Conservation (phyloP, 2,329 filamentous ascomycete species). For the Beauveria caledonica region DNA sequence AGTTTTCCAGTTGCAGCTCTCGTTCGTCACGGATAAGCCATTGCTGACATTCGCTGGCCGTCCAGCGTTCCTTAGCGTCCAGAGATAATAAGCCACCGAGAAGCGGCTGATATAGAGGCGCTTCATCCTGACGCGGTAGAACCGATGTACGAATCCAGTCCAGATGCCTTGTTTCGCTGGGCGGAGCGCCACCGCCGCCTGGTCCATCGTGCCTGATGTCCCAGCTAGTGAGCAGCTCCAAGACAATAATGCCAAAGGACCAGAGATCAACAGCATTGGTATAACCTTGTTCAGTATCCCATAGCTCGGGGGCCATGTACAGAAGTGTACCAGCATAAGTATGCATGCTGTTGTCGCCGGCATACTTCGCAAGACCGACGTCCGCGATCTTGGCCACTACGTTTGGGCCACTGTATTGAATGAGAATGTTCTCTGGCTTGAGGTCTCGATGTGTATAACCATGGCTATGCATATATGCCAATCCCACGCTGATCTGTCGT, state of each 20-base stretch:
- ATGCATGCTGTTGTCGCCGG: background rate
- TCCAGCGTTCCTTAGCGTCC: too few species aligned
- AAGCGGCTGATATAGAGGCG: too few species aligned
- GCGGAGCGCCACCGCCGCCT: background rate
- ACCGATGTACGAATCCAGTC: background rate
- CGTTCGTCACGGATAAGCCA: too few species aligned
- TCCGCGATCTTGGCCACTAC: background rate
- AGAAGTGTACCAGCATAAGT: background rate
- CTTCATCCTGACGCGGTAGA: background rate
- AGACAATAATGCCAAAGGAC: background rate
- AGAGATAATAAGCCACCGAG: too few species aligned
- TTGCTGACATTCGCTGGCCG: too few species aligned
- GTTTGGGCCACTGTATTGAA: background rate
- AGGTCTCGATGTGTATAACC: background rate
- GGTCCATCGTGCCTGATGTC: background rate
- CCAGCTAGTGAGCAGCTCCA: background rate
- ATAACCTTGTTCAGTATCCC: background rate
- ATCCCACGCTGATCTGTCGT: background rate
- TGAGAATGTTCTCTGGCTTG: background rate
- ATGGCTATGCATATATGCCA: background rate
- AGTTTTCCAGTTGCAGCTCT: too few species aligned
- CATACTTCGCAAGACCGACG: background rate
- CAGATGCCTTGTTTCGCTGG: background rate
- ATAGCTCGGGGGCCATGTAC: background rate
- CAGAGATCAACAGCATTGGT: background rate